A percentile compares a stretch with the other conserved stretches of the same genome.
phyloP scores from a whole-genome alignment of 2,329 filamentous ascomycete genomes.

The Trichoderma sp. region DNA sequence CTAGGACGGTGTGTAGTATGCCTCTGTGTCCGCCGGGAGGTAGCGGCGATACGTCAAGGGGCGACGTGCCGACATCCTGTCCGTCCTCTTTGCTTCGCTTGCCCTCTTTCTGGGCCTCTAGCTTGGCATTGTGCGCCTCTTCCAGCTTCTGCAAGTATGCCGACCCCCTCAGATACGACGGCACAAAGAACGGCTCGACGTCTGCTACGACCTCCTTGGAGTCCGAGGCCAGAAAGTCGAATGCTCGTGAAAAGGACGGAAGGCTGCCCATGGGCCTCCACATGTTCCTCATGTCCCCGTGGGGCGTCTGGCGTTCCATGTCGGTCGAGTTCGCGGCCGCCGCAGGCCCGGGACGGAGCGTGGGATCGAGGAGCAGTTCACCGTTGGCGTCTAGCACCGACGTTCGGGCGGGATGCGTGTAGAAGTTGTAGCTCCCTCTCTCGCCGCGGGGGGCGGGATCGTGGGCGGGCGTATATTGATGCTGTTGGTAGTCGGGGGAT shows the following conservation, averaged over 20 bases:
- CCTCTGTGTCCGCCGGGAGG: constrained; percentile 66
- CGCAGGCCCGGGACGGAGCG: constrained; percentile 20
- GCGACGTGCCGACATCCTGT: constrained; percentile 58
- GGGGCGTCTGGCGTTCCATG: constrained; percentile 39
- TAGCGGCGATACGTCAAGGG: constrained; percentile 47
- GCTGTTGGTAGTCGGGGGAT: constrained; percentile 27
- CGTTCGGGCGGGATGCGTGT: constrained; percentile 39
- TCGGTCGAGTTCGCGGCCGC: constrained; percentile 29
- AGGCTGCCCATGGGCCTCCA: constrained; percentile 39
- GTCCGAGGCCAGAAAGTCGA: constrained; percentile 51
- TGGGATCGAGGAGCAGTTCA: constrained; percentile 36
- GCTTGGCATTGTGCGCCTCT: constrained; percentile 66
- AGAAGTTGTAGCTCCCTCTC: constrained; percentile 50
- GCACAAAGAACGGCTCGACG: constrained; percentile 68
- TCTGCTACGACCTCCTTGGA: constrained; percentile 39
- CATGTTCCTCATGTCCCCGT: constrained; percentile 35
- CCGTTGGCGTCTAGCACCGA: constrained; percentile 55
- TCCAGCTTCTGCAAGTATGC: constrained; percentile 77
- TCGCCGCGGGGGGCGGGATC: constrained; percentile 42
- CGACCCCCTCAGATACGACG: constrained; percentile 79
- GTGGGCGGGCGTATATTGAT: constrained; percentile 29
- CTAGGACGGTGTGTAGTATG: constrained; percentile 81
- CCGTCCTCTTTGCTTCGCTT: constrained; percentile 29
- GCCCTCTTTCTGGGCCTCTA: constrained; percentile 54
- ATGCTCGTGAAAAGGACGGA: constrained; percentile 56